Percentiles rank a stretch among this genome's conserved stretches.
Conservation (phyloP, 2,329 filamentous ascomycete genomes). For the Arthrinium phaeospermum region DNA sequence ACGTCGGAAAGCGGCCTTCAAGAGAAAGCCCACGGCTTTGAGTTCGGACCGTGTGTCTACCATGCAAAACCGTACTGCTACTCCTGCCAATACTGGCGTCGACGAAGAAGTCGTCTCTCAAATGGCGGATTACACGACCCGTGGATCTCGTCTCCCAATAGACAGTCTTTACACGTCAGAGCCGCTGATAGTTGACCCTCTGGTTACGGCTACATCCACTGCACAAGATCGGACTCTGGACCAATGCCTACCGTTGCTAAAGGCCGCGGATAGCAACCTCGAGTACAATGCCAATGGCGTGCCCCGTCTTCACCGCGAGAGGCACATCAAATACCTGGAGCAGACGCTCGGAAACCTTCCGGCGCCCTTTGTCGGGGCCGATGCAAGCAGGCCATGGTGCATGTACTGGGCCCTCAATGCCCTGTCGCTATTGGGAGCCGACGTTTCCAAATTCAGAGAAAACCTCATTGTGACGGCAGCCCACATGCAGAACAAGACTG, state of each 20-base stretch:
- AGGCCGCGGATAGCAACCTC: constrained; percentile 53
- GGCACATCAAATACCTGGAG: constrained; percentile 67
- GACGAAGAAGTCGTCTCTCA: constrained; percentile 28
- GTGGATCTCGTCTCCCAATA: constrained; percentile 29
- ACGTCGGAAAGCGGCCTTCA: constrained; percentile 33
- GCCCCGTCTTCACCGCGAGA: constrained; percentile 71
- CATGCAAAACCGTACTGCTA: constrained; percentile 12
- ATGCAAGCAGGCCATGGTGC: constrained; percentile 91
- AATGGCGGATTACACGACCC: constrained; percentile 25
- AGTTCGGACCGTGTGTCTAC: neutral
- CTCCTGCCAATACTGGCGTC: constrained; percentile 19
- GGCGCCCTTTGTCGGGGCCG: constrained; percentile 71
- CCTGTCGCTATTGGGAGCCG: constrained; percentile 77
- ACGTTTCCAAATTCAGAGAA: constrained; percentile 70
- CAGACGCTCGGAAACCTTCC: constrained; percentile 68
- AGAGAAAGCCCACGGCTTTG: constrained; percentile 29
- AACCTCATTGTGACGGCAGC: constrained; percentile 76
- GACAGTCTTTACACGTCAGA: constrained; percentile 57
- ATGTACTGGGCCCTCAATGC: constrained; percentile 89
- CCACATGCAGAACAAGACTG: constrained; percentile 80
- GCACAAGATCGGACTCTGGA: constrained; percentile 72
- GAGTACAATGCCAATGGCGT: constrained; percentile 74
- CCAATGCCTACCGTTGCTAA: constrained; percentile 72
- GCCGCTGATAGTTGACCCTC: constrained; percentile 68
- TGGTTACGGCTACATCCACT: constrained; percentile 71